A percentile compares a stretch with the other conserved stretches of the same genome.
Evolutionary conservation across 1,284 basidiomycete species (phyloP).

Genomic region (Leucoagaricus sp.): DNA sequence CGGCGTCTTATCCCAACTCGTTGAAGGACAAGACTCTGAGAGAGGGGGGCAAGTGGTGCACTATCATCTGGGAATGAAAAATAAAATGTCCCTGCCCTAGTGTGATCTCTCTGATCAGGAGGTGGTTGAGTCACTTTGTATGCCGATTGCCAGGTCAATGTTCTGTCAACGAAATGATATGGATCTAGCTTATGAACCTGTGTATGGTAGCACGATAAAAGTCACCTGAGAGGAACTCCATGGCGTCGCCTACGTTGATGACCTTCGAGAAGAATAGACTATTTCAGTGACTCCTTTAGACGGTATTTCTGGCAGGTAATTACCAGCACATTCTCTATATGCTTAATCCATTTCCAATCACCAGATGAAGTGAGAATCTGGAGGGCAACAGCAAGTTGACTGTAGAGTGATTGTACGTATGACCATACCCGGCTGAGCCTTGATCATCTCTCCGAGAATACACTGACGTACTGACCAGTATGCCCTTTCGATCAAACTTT

Average conservation of each 20-base stretch:
- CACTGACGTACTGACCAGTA: not conserved
- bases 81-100: not conserved
- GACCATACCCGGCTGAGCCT: too few species aligned
- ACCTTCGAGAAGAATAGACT: too few species aligned
- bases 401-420: conserved; percentile 62
- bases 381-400: conserved; percentile 59
- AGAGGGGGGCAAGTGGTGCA: not conserved
- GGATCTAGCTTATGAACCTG: too few species aligned
- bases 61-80: not conserved
- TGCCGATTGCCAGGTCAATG: too few species aligned
- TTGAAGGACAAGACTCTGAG: not conserved
- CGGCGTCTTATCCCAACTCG: not conserved
- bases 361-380: conserved; percentile 56
- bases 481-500: conserved; percentile 13
- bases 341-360: conserved; percentile 59
- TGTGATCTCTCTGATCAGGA: not conserved
- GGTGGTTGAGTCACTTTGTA: not conserved
- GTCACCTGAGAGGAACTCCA: conserved; percentile 53
- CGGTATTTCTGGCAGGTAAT: too few species aligned
- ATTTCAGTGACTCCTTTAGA: too few species aligned
- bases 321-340: conserved; percentile 64
- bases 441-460: too few species aligned
- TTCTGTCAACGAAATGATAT: too few species aligned
- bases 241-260: conserved; percentile 55
- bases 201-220: conserved; percentile 43